Evolutionary conservation across 768 basidiomycete genomes (phyloP).

Genomic region (Boletus speciosus): DNA sequence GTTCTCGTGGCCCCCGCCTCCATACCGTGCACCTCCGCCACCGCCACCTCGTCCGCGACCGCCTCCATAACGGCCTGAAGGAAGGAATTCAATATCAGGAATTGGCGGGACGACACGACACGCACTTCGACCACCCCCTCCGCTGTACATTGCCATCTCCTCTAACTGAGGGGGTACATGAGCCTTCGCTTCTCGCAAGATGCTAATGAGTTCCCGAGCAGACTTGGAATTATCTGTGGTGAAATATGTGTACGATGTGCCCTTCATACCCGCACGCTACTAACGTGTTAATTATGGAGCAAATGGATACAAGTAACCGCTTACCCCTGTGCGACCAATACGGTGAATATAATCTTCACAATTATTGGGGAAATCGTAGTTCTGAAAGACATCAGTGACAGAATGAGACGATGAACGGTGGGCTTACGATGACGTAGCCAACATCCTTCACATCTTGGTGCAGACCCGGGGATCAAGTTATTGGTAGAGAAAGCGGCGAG

Average conservation of each 20-base stretch:
- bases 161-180: slow-evolving; percentile 84
- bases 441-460: slow-evolving; percentile 96
- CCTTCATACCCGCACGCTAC: slow-evolving; percentile 88
- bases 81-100: neutral
- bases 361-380: slow-evolving; percentile 97
- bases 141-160: slow-evolving; percentile 87
- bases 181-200: slow-evolving; percentile 85
- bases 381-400: slow-evolving; percentile 43
- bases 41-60: slow-evolving; percentile 31
- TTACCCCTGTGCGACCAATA: slow-evolving; percentile 93
- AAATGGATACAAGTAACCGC: slow-evolving; percentile 21
- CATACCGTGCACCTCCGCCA: slow-evolving; percentile 19
- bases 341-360: slow-evolving; percentile 99
- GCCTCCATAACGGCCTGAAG: slow-evolving; percentile 59
- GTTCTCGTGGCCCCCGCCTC: slow-evolving; percentile 24
- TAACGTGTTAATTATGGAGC: slow-evolving; percentile 13
- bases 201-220: slow-evolving; percentile 85
- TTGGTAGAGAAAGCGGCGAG: slow-evolving; percentile 23
- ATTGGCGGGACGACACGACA: neutral
- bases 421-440: slow-evolving; percentile 88
- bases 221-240: slow-evolving; percentile 94
- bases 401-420: slow-evolving; percentile 2
- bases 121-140: slow-evolving; percentile 72
- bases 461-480: slow-evolving; percentile 31
- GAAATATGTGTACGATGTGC: slow-evolving; percentile 93